phyloP scores from a whole-genome alignment of 2,329 filamentous ascomycete species.

The Biscogniauxia marginata region DNA sequence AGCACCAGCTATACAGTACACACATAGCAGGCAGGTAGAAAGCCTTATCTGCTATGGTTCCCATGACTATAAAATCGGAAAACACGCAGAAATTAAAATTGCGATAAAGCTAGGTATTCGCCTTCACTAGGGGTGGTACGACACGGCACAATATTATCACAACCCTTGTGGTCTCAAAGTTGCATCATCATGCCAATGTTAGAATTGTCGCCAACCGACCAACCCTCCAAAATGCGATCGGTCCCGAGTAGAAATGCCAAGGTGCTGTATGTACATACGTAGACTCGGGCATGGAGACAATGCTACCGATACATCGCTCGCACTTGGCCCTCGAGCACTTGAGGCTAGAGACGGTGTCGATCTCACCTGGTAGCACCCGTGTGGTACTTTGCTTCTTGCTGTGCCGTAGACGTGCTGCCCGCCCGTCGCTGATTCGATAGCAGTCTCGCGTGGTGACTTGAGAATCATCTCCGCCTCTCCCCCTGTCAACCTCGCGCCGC shows the following conservation, averaged over 20 bases:
- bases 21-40: not conserved
- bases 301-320: conserved; percentile 18
- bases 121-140: not conserved
- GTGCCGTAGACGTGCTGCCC: conserved; percentile 15
- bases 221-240: not conserved
- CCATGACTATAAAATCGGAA: not conserved
- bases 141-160: not conserved
- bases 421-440: conserved; percentile 12
- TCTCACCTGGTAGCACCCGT: conserved; percentile 19
- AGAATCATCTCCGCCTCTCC: conserved; percentile 10
- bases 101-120: not conserved
- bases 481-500: not conserved
- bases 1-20: too few species aligned
- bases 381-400: conserved; percentile 19
- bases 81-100: not conserved
- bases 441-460: conserved; percentile 7
- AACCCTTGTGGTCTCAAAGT: not conserved
- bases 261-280: not conserved
- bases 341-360: conserved; percentile 17
- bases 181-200: not conserved
- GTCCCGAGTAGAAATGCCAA: not conserved
- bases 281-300: not conserved
- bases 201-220: not conserved
- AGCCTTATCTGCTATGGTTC: not conserved
- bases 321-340: conserved; percentile 7